Conservation (phyloP, 768 basidiomycete species). For the Boletus coccyginus region DNA sequence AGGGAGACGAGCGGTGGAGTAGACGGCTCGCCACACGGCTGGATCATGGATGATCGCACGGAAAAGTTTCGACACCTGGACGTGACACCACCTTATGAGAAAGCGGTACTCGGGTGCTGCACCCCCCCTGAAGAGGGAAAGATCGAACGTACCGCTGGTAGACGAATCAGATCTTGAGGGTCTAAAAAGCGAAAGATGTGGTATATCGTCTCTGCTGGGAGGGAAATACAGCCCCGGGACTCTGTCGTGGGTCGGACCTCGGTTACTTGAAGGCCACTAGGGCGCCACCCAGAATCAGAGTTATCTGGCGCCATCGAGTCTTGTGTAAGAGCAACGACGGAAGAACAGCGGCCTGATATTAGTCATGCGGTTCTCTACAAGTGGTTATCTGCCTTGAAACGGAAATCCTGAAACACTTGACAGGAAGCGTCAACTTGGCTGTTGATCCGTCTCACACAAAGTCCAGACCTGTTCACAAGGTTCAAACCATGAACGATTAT, state of each 20-base stretch:
- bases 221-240: not conserved
- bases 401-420: not conserved
- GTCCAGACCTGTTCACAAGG: too few relatives aligned
- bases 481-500: not conserved
- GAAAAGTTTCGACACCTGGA: constrained; percentile 17
- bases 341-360: not conserved
- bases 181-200: constrained; percentile 3
- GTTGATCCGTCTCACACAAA: too few relatives aligned
- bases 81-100: not conserved
- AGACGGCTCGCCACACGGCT: constrained; percentile 12
- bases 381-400: not conserved
- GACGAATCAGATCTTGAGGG: constrained; percentile 14
- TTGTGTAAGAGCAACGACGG: not conserved
- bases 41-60: constrained; percentile 8
- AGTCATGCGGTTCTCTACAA: not conserved
- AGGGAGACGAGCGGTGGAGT: constrained; percentile 6
- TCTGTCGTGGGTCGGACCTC: not conserved
- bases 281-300: not conserved
- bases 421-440: too few relatives aligned
- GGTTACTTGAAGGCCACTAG: not conserved
- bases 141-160: constrained; percentile 10
- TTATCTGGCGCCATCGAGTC: constrained; percentile 11
- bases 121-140: too few relatives aligned
- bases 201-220: constrained; percentile 19
- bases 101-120: too few relatives aligned